These are phyloP conservation scores for Linanthus parryae DNA, from an alignment of 148 eudicot genomes.

Conservation along the genomic window DNA sequence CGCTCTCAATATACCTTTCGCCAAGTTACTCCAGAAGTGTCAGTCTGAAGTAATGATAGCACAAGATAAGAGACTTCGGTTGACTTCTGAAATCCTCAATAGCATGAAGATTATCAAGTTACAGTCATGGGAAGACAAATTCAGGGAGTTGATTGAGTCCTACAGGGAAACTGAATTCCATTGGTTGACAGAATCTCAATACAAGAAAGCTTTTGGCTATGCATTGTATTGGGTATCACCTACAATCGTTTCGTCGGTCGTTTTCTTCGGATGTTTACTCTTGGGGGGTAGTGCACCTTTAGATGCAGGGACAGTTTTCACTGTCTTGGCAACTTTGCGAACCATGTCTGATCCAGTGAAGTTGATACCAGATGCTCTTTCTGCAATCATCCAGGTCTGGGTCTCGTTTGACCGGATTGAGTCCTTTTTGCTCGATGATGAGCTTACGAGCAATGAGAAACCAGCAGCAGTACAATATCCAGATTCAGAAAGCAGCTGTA, in stretches of 20 bases:
- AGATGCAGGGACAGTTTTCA: conserved; percentile 50
- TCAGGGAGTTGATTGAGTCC: conserved; percentile 37
- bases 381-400: conserved; percentile 33
- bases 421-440: conserved; percentile 35
- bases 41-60: conserved; percentile 40
- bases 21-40: conserved; percentile 37
- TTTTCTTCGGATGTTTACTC: conserved; percentile 40
- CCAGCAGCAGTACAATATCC: not conserved
- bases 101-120: conserved; percentile 65
- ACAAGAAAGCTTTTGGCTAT: conserved; percentile 26
- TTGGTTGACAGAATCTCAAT: conserved; percentile 34
- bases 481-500: conserved; percentile 7
- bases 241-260: conserved; percentile 42
- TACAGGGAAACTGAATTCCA: conserved; percentile 39
- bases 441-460: conserved; percentile 22
- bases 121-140: conserved; percentile 65
- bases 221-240: conserved; percentile 60
- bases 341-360: conserved; percentile 45
- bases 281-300: conserved; percentile 38
- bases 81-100: conserved; percentile 50
- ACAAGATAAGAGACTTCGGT: conserved; percentile 52
- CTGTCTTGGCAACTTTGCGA: conserved; percentile 33
- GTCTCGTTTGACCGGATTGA: conserved; percentile 43
- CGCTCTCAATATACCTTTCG: conserved; percentile 37
- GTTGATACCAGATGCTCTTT: conserved; percentile 37